Conservation (phyloP, 2,329 filamentous ascomycete species). For the Alternaria sp. region DNA sequence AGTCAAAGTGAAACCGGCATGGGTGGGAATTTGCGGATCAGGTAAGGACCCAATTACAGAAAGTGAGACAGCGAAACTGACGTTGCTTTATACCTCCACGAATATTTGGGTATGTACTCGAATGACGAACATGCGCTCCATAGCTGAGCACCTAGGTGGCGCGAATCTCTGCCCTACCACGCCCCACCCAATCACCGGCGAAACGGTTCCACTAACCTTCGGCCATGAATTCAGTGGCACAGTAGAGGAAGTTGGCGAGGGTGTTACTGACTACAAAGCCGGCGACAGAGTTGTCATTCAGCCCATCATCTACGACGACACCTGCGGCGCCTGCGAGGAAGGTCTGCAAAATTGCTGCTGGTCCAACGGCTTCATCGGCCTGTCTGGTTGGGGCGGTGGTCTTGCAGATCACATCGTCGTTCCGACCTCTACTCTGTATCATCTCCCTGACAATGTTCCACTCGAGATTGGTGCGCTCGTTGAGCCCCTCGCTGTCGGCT, state of each 20-base stretch:
- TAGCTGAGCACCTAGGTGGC: conserved; percentile 40
- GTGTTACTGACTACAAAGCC: conserved; percentile 55
- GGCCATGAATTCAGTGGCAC: conserved; percentile 61
- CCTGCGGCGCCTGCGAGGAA: conserved; percentile 59
- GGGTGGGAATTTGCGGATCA: conserved; percentile 52
- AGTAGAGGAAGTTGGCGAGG: conserved; percentile 60
- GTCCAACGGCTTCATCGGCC: conserved; percentile 60
- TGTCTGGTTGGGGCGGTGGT: conserved; percentile 61
- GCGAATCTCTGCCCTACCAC: conserved; percentile 58
- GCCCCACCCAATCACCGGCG: conserved; percentile 62
- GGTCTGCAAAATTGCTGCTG: conserved; percentile 62
- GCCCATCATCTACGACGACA: conserved; percentile 62
- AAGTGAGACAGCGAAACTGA: conserved; percentile 1
- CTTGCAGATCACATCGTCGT: conserved; percentile 60
- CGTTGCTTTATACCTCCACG: conserved; percentile 50
- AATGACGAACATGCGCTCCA: conserved; percentile 1
- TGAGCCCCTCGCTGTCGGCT: conserved; percentile 62
- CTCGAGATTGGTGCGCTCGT: conserved; percentile 61
- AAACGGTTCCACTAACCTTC: conserved; percentile 59
- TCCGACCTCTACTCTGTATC: conserved; percentile 54
- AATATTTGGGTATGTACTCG: conserved; percentile 47
- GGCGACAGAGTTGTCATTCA: conserved; percentile 59
- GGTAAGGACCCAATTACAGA: conserved; percentile 24
- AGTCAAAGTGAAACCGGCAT: conserved; percentile 52
- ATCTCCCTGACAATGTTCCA: conserved; percentile 58